Conservation (phyloP, 768 basidiomycete genomes). For the Naganishia vaughanmartiniae region DNA sequence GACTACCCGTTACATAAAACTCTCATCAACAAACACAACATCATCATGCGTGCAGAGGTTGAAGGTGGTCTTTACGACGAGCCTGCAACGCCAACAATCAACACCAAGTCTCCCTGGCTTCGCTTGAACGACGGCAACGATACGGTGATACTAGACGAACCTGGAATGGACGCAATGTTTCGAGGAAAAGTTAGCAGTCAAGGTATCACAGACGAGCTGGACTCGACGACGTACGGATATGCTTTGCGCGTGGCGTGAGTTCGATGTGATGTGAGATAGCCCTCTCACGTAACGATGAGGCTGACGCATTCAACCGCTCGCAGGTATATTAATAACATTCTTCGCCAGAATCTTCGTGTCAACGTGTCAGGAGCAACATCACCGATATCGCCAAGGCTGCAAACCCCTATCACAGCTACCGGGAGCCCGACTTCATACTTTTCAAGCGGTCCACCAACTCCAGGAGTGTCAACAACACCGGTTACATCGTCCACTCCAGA, state of each 20-base stretch:
- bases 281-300: neutral
- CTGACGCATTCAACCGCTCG: neutral
- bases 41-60: slow-evolving; percentile 17
- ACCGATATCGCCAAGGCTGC: slow-evolving; percentile 29
- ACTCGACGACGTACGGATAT: slow-evolving; percentile 42
- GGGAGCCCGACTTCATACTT: slow-evolving; percentile 24
- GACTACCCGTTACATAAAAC: neutral
- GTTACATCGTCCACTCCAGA: neutral
- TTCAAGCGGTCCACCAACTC: slow-evolving; percentile 1
- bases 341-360: slow-evolving; percentile 26
- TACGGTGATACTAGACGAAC: slow-evolving; percentile 7
- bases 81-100: slow-evolving; percentile 5
- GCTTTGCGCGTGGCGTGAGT: slow-evolving; percentile 49
- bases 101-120: neutral
- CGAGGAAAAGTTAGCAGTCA: slow-evolving; percentile 4
- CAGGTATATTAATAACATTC: slow-evolving; percentile 31
- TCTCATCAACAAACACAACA: neutral
- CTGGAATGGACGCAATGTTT: neutral
- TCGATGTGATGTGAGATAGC: neutral
- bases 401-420: slow-evolving; percentile 10
- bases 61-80: slow-evolving; percentile 5
- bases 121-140: slow-evolving; percentile 14
- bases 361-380: slow-evolving; percentile 7
- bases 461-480: neutral
- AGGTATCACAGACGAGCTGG: slow-evolving; percentile 32